phyloP scores from a whole-genome alignment of 2,329 filamentous ascomycete species.

The Mariannaea elegans region DNA sequence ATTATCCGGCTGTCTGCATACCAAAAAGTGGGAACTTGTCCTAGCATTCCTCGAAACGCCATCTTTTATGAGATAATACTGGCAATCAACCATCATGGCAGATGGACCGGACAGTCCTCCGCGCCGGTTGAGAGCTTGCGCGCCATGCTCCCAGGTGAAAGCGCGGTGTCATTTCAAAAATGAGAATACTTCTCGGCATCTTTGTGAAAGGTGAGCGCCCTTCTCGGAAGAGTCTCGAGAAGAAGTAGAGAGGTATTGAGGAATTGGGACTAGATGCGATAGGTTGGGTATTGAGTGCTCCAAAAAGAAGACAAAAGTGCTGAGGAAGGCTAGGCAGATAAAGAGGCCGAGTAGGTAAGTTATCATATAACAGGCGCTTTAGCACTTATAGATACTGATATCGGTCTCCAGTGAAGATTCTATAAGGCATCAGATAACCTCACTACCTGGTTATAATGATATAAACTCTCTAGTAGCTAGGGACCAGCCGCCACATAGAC shows the following conservation, averaged over 20 bases:
- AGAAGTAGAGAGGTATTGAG: neutral
- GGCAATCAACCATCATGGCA: constrained; percentile 12
- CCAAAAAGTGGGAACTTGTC: too few species aligned
- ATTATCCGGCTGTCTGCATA: too few species aligned
- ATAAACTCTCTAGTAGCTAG: too few species aligned
- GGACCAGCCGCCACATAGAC: too few species aligned
- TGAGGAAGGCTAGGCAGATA: constrained; percentile 46
- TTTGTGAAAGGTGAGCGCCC: constrained; percentile 41
- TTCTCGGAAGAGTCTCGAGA: neutral
- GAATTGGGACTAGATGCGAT: constrained; percentile 34
- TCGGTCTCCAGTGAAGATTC: neutral
- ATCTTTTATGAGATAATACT: too few species aligned
- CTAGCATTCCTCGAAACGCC: too few species aligned
- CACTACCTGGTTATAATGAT: too few species aligned
- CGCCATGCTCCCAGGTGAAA: constrained; percentile 41
- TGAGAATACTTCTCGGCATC: constrained; percentile 30
- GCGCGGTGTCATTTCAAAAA: constrained; percentile 42
- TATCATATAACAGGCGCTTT: neutral
- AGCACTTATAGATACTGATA: neutral
- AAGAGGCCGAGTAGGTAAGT: constrained; percentile 39
- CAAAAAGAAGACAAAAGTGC: constrained; percentile 39
- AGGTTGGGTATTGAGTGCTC: constrained; percentile 40
- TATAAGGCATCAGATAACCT: too few species aligned
- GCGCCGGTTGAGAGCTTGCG: constrained; percentile 43
- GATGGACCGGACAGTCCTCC: constrained; percentile 38